Conservation (phyloP, 2,329 filamentous ascomycete genomes). For the Cladophialophora chaetospira region DNA sequence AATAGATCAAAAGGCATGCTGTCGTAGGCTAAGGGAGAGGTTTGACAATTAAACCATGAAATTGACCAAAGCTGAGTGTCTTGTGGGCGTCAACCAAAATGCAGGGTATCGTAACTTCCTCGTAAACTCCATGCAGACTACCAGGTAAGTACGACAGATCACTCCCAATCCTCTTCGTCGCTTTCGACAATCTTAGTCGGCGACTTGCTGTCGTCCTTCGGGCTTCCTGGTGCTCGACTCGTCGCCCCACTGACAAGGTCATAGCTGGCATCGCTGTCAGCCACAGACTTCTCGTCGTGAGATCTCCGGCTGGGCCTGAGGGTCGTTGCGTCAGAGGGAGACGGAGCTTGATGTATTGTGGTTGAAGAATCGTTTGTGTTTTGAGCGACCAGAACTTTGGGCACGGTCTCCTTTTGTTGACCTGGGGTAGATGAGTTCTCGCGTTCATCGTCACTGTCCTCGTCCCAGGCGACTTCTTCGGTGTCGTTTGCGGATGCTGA, state of each 20-base stretch:
- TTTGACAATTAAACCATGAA: too few relatives aligned
- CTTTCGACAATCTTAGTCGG: constrained; percentile 56
- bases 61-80: too few relatives aligned
- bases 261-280: constrained; percentile 94
- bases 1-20: too few relatives aligned
- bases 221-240: constrained; percentile 73
- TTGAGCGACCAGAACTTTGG: constrained; percentile 32
- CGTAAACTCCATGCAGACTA: too few relatives aligned
- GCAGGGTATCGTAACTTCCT: too few relatives aligned
- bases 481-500: constrained; percentile 64
- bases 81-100: too few relatives aligned
- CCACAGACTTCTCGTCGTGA: constrained; percentile 84
- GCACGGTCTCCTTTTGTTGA: constrained; percentile 45
- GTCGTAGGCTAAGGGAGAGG: too few relatives aligned
- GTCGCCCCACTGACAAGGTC: constrained; percentile 83
- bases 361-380: constrained; percentile 27
- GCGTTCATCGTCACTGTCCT: constrained; percentile 66
- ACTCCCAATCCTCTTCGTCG: constrained; percentile 48
- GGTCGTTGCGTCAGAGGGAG: constrained; percentile 35
- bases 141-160: too few relatives aligned
- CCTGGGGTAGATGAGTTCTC: constrained; percentile 47
- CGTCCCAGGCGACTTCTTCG: constrained; percentile 68
- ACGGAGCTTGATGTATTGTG: constrained; percentile 34
- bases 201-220: constrained; percentile 51
- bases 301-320: constrained; percentile 69